Evolutionary conservation across 164 flowering plant genomes (phyloP), one percentile per base, ranked within the genome.

Genomic region (Akebia trifoliata): DNA sequence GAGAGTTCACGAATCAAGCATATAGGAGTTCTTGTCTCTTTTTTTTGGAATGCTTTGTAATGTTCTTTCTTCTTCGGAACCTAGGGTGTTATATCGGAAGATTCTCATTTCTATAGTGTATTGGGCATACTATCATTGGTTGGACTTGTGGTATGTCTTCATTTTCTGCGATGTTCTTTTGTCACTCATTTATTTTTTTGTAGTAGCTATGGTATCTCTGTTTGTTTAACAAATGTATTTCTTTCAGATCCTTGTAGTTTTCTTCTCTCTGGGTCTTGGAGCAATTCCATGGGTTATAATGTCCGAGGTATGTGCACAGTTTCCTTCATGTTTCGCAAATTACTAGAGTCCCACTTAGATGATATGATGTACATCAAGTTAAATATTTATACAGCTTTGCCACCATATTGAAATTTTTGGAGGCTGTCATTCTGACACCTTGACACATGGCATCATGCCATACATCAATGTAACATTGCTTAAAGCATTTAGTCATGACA

Each of bases 211-310:
- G n/a, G n/a, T n/a, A n/a, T n/a, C n/a, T 32, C 54, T 22, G 18
- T 55, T 11, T 28, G 37, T 63, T 50, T 59, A 54, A 65, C 59
- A n/a, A 10, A n/a, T 15, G 26, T 15, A 60, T 32, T 43, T 70
- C 52, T 65, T 76, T 46, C 78, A 92, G 98, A 78, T 64, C 22
- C 74, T 85, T 76, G 82, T 89, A 10, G 35, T 84, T 59, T 7
- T 78, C 4, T 89, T 92, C 79, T 92, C 97, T 36, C 74, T 92
- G 52, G 98, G 97, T 50, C 46, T 92, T 51, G 97, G 98, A 49
- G 76, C 95, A 31, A 82, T 92, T 71, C 98, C 97, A 21, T 92
- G 98, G 98, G 22, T 92, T 59, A 84, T 92, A 72, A 89, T 92
- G 98, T 92, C 98, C 32, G 98, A 92, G 97, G 97, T 92, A 84